Evolutionary conservation across 129 eudicot species (phyloP).

Genomic region (Chrysanthemum seticuspe): DNA sequence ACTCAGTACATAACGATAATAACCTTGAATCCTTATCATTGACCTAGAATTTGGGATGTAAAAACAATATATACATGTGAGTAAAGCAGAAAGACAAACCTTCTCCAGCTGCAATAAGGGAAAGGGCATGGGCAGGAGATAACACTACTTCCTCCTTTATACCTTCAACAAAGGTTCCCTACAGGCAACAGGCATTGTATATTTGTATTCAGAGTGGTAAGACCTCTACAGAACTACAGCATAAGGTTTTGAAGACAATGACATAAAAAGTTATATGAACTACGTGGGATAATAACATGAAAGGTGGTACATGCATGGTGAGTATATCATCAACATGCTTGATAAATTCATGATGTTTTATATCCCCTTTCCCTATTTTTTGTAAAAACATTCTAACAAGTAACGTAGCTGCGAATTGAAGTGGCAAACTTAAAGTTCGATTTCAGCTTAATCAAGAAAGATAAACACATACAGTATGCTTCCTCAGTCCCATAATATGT

Average conservation of each 20-base stretch:
- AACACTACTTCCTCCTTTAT: constrained; percentile 92
- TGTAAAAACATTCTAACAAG: not conserved
- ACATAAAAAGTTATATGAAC: not conserved
- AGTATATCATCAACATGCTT: constrained; percentile 10
- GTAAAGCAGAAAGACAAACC: constrained; percentile 43
- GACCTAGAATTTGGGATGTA: constrained; percentile 12
- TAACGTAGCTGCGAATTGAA: too few relatives aligned
- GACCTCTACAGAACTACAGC: not conserved
- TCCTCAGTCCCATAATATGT: too few relatives aligned
- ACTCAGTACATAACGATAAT: not conserved
- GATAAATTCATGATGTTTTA: not conserved
- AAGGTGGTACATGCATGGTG: not conserved
- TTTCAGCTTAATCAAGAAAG: too few relatives aligned
- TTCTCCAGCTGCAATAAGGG: constrained; percentile 98
- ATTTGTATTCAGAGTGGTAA: constrained; percentile 12
- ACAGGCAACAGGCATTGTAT: constrained; percentile 27
- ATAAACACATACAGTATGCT: too few relatives aligned
- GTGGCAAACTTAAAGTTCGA: too few relatives aligned
- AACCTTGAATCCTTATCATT: constrained; percentile 3
- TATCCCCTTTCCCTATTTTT: constrained; percentile 7
- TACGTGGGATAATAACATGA: constrained; percentile 2
- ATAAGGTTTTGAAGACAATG: constrained; percentile 16
- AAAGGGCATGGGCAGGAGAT: constrained; percentile 97
- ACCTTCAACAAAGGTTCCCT: constrained; percentile 98
- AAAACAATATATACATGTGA: constrained; percentile 13